Percentiles rank a stretch among this genome's conserved stretches.
Conservation (phyloP, 768 basidiomycete genomes). For the Pleurotus citrinopileatus region DNA sequence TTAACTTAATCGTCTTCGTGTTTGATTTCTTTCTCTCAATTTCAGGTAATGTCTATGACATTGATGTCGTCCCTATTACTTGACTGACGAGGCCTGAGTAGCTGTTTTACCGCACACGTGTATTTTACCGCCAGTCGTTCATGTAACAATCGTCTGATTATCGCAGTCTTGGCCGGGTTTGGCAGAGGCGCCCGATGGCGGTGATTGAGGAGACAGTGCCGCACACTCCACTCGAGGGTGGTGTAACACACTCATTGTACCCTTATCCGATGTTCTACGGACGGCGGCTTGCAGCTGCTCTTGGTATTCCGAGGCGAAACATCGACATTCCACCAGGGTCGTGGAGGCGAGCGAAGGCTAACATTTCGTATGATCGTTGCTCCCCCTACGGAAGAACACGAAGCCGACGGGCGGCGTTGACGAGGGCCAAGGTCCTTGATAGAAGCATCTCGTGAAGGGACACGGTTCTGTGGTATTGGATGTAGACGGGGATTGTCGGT, state of each 20-base stretch:
- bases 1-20: neutral
- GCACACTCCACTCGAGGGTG: too few relatives aligned
- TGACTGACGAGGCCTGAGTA: neutral
- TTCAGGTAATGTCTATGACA: neutral
- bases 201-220: neutral
- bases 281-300: too few relatives aligned
- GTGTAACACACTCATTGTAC: too few relatives aligned
- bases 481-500: neutral
- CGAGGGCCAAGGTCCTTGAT: neutral
- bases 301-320: neutral
- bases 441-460: neutral
- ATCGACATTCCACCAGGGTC: neutral
- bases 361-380: too few relatives aligned
- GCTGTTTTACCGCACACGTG: neutral
- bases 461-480: neutral
- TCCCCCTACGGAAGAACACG: too few relatives aligned
- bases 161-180: neutral
- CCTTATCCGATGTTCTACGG: too few relatives aligned
- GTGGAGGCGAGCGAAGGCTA: neutral
- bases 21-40: neutral
- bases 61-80: too few relatives aligned
- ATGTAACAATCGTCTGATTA: slow-evolving; percentile 1
- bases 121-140: neutral
- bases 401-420: too few relatives aligned
- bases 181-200: neutral